Conservation (phyloP, 768 basidiomycete species). For the Phaeotremella fagi region DNA sequence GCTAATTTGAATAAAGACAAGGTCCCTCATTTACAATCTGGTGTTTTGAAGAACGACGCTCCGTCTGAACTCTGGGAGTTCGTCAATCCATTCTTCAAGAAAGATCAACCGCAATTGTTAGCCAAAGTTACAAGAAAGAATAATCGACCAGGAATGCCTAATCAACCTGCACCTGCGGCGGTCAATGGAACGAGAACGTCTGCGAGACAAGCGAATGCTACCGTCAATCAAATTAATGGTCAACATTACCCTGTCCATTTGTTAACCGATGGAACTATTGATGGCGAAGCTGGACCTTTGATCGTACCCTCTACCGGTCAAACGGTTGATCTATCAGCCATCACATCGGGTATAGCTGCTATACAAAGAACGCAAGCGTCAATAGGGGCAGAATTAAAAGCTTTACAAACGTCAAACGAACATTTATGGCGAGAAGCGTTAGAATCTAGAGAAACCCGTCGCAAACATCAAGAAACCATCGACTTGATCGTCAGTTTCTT, state of each 20-base stretch:
- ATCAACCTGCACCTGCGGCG: constrained; percentile 16
- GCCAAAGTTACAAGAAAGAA: constrained; percentile 86
- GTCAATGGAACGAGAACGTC: constrained; percentile 10
- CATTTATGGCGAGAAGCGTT: constrained; percentile 89
- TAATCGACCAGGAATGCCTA: constrained; percentile 36
- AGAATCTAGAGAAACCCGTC: constrained; percentile 68
- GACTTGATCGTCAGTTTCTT: constrained; percentile 92
- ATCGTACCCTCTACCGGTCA: constrained; percentile 27
- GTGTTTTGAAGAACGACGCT: constrained; percentile 75
- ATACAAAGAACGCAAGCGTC: constrained; percentile 88
- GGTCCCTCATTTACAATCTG: constrained; percentile 88
- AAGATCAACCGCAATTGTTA: constrained; percentile 81
- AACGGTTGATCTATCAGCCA: constrained; percentile 65
- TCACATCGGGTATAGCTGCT: constrained; percentile 73
- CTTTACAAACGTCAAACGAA: constrained; percentile 80
- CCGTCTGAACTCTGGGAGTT: constrained; percentile 64
- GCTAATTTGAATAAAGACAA: no score
- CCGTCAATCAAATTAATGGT: background rate
- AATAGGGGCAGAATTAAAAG: constrained; percentile 83
- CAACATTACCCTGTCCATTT: constrained; percentile 14
- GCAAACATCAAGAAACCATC: constrained; percentile 93
- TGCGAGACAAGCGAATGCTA: constrained; percentile 8
- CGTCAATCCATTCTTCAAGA: constrained; percentile 79
- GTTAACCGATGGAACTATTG: constrained; percentile 39
- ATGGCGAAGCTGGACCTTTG: constrained; percentile 31